phyloP scores from a whole-genome alignment of 2,329 filamentous ascomycete genomes.

The Fusarium devonianum region DNA sequence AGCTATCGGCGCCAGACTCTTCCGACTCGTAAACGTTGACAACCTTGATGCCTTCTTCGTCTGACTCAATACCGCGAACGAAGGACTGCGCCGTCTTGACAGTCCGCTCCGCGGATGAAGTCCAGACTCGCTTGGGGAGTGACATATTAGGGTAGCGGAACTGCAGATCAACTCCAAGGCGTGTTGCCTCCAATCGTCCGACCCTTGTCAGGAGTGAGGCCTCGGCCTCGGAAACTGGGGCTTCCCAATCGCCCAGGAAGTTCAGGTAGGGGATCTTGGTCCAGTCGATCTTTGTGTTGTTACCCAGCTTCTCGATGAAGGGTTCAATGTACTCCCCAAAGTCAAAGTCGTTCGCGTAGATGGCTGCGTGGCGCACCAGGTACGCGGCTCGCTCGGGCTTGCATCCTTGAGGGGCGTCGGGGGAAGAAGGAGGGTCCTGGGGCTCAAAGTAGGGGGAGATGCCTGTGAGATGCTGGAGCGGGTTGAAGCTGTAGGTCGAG shows the following conservation, averaged over 20 bases:
- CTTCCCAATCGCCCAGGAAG: constrained; percentile 64
- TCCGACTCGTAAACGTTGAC: constrained; percentile 63
- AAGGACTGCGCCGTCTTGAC: constrained; percentile 64
- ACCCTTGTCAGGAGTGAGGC: constrained; percentile 66
- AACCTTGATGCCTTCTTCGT: constrained; percentile 61
- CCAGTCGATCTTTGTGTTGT: constrained; percentile 64
- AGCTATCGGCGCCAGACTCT: constrained; percentile 63
- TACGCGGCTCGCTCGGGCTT: constrained; percentile 60
- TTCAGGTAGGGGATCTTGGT: constrained; percentile 59
- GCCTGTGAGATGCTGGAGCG: constrained; percentile 62
- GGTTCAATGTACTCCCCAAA: constrained; percentile 65
- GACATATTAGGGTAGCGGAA: constrained; percentile 64
- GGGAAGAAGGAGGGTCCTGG: constrained; percentile 51
- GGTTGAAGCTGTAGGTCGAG: constrained; percentile 59
- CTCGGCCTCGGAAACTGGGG: constrained; percentile 64
- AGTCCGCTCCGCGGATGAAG: constrained; percentile 69
- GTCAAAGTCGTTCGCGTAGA: constrained; percentile 67
- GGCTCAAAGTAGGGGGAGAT: constrained; percentile 66
- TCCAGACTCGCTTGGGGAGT: constrained; percentile 64
- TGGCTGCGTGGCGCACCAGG: constrained; percentile 65
- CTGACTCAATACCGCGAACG: constrained; percentile 62
- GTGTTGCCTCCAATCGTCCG: constrained; percentile 66
- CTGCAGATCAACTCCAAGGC: constrained; percentile 64
- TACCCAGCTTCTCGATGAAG: constrained; percentile 64
- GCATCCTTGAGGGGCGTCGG: constrained; percentile 57